Evolutionary conservation across 208 protist genomes (phyloP).

Genomic region (Tritrichomonas musculus): DNA sequence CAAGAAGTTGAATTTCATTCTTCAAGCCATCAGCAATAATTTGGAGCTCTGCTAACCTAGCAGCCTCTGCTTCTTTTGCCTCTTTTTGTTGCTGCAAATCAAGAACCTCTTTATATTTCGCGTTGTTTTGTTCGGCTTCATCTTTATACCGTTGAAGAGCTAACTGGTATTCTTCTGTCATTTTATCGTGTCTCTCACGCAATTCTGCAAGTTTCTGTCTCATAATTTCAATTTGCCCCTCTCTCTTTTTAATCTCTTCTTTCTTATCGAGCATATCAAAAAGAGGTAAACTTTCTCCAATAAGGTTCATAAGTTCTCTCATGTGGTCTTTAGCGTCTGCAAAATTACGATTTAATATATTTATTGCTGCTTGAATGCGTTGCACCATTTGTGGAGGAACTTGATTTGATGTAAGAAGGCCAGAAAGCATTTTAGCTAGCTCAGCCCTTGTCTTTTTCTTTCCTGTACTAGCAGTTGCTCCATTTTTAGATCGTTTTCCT

Average conservation of each 20-base stretch:
- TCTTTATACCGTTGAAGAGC: not conserved
- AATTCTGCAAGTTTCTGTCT: not conserved
- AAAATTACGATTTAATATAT: not conserved
- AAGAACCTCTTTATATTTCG: not conserved
- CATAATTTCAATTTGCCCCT: not conserved
- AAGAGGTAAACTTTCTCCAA: not conserved
- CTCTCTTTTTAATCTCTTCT: conserved; percentile 5
- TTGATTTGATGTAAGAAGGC: not conserved
- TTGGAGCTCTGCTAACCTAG: not conserved
- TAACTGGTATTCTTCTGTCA: not conserved
- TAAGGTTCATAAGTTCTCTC: not conserved
- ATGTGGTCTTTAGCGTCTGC: not conserved
- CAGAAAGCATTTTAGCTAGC: not conserved
- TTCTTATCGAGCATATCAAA: not conserved
- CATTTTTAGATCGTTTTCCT: not conserved
- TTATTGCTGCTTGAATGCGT: not conserved
- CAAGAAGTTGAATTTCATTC: not conserved
- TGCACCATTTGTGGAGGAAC: not conserved
- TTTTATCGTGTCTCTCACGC: not conserved
- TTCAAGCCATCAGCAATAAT: not conserved
- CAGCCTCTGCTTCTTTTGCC: not conserved
- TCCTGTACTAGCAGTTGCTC: not conserved
- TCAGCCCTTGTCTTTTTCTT: not conserved
- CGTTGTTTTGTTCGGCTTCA: not conserved
- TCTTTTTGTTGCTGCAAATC: not conserved